Percentiles rank a stretch among this genome's conserved stretches.
Conservation (phyloP, 345 rosid genomes). For the Ceriops decandra region DNA sequence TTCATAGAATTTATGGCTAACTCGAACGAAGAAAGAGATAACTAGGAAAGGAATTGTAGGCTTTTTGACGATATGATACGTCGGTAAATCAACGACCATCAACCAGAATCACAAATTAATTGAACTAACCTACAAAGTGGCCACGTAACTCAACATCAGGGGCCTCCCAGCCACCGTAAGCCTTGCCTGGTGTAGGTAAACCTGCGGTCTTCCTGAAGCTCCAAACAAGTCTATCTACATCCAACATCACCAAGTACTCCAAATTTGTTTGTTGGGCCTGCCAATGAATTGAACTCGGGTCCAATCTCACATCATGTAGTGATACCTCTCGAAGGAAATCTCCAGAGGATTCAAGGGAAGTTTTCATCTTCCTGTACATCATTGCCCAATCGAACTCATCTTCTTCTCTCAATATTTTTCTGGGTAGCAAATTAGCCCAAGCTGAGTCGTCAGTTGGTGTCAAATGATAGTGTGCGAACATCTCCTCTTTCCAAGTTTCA, state of each 20-base stretch:
- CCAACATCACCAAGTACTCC: conserved; percentile 76
- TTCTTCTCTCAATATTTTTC: conserved; percentile 63
- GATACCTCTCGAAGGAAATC: conserved; percentile 70
- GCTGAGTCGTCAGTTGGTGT: conserved; percentile 76
- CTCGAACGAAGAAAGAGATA: no score
- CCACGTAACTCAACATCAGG: conserved; percentile 74
- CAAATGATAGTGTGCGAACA: conserved; percentile 77
- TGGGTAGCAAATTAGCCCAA: conserved; percentile 68
- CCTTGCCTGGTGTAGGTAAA: conserved; percentile 54
- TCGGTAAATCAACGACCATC: neutral
- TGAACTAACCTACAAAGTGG: conserved; percentile 79
- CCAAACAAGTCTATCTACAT: conserved; percentile 75
- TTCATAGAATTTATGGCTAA: neutral
- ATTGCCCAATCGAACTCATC: conserved; percentile 64
- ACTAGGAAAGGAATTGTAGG: neutral
- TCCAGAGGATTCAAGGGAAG: conserved; percentile 32
- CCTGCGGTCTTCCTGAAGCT: conserved; percentile 82
- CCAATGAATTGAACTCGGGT: conserved; percentile 55
- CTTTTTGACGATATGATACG: neutral
- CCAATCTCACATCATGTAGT: conserved; percentile 75
- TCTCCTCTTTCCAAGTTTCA: conserved; percentile 57
- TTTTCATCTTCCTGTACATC: conserved; percentile 68
- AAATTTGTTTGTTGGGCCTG: conserved; percentile 82
- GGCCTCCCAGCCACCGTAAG: conserved; percentile 89
- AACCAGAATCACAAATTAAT: conserved; percentile 13